Percentiles rank a stretch among this genome's conserved stretches.
Conservation (phyloP, 805 yeast genomes). For the Zygotorulaspora sp. region DNA sequence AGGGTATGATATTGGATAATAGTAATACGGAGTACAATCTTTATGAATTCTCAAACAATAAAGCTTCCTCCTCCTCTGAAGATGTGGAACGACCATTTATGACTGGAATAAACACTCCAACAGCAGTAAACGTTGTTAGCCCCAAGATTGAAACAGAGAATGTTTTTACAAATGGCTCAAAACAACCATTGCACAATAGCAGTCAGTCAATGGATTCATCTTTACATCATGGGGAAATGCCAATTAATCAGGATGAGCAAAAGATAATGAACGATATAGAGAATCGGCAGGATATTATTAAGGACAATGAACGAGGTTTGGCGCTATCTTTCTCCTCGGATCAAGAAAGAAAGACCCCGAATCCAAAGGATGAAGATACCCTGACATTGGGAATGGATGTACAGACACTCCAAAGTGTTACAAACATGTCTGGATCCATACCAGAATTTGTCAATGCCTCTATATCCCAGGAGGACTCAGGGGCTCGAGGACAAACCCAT, state of each 20-base stretch:
- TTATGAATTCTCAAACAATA: not conserved
- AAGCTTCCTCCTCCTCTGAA: not conserved
- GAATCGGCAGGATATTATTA: not conserved
- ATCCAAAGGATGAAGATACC: slow-evolving; percentile 12
- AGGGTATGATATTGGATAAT: slow-evolving; percentile 17
- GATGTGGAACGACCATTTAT: slow-evolving; percentile 1
- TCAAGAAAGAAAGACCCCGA: not conserved
- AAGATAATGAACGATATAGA: not conserved
- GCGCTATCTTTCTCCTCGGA: slow-evolving; percentile 11
- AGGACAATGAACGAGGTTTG: slow-evolving; percentile 6
- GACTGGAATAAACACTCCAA: slow-evolving; percentile 2
- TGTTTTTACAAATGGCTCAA: not conserved
- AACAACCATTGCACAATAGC: not conserved
- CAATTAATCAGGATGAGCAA: not conserved
- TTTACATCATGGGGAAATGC: too few species aligned
- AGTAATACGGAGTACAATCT: slow-evolving; percentile 3
- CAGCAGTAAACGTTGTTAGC: slow-evolving; percentile 1
- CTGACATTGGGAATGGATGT: slow-evolving; percentile 11
- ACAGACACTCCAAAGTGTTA: not conserved
- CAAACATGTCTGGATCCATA: not conserved
- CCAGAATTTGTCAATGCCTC: not conserved
- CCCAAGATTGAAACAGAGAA: not conserved
- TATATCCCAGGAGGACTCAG: not conserved
- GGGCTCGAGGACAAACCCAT: not conserved
- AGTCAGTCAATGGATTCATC: not conserved